These are phyloP conservation scores for Colletotrichum sp. DNA, from an alignment of 2,329 filamentous ascomycete species.

Conservation along the genomic window DNA sequence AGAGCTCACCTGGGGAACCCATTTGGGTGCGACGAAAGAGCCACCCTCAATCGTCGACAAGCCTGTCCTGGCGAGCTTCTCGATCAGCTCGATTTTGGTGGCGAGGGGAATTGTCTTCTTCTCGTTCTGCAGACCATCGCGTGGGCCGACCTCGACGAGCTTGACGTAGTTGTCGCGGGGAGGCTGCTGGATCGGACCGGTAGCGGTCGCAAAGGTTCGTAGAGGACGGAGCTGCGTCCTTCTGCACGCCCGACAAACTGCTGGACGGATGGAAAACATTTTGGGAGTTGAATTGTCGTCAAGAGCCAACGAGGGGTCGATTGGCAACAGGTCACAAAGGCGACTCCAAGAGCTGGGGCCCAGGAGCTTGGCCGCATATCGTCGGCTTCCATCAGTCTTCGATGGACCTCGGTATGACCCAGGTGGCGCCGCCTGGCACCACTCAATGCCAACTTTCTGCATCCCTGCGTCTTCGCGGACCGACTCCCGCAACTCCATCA, in stretches of 20 bases:
- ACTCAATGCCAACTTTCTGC: neutral
- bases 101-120: constrained; percentile 71
- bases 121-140: constrained; percentile 89
- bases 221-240: constrained; percentile 34
- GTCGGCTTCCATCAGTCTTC: constrained; percentile 10
- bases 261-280: constrained; percentile 42
- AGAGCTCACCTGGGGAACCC: constrained; percentile 74
- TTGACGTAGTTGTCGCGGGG: constrained; percentile 51
- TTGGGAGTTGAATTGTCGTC: neutral
- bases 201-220: constrained; percentile 46
- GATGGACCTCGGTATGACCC: neutral
- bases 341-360: neutral
- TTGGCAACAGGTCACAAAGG: neutral
- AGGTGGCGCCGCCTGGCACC: neutral
- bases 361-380: constrained; percentile 19
- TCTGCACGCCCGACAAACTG: constrained; percentile 43
- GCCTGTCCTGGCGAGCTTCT: constrained; percentile 71
- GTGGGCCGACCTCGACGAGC: constrained; percentile 83
- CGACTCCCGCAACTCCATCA: neutral
- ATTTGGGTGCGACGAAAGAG: constrained; percentile 83
- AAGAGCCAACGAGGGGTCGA: neutral
- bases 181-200: constrained; percentile 24
- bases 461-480: too few relatives aligned
- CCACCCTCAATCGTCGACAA: constrained; percentile 79
- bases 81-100: constrained; percentile 80